These are phyloP conservation scores for Alternaria ventricosa DNA, from an alignment of 2,329 filamentous ascomycete genomes.

Conservation along the genomic window DNA sequence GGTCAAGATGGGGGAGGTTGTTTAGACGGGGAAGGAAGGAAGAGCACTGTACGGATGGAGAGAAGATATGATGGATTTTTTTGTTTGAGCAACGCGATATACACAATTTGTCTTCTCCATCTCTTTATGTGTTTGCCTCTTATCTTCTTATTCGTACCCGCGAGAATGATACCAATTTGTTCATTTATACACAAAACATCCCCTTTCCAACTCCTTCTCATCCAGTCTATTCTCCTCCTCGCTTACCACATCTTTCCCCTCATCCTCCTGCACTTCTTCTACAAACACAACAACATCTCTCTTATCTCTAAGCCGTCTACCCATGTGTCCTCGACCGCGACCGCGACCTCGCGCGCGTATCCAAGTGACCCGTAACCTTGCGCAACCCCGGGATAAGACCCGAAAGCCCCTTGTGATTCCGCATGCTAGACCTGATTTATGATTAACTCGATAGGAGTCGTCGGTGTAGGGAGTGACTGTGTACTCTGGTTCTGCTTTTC, in stretches of 20 bases:
- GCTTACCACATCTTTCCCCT: too few species aligned
- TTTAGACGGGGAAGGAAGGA: not conserved
- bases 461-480: not conserved
- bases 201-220: not conserved
- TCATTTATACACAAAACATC: not conserved
- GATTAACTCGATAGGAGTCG: not conserved
- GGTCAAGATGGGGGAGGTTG: not conserved
- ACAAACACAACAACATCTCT: too few species aligned
- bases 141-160: not conserved
- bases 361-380: not conserved
- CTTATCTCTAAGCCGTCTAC: rapidly evolving
- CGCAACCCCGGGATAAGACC: not conserved
- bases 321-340: not conserved
- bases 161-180: not conserved
- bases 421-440: not conserved
- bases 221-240: not conserved
- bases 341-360: not conserved
- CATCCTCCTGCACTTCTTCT: too few species aligned
- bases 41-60: not conserved
- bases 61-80: not conserved
- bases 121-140: not conserved
- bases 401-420: not conserved
- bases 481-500: not conserved
- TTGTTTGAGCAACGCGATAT: not conserved
- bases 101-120: too few species aligned